Conservation (phyloP, 345 rosid genomes). For the Lenwebbia sp. region DNA sequence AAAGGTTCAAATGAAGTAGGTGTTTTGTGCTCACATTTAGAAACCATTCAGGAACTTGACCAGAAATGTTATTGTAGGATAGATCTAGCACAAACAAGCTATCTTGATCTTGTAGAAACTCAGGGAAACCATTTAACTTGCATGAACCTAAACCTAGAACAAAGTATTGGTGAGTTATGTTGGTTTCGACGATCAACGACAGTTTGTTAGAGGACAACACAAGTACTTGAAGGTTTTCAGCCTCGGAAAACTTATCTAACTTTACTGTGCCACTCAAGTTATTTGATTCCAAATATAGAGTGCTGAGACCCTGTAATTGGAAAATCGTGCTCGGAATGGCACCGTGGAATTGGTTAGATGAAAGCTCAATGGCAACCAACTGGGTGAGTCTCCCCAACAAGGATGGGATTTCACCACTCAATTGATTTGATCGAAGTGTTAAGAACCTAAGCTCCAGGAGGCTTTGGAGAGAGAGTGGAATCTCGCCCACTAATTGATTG, state of each 20-base stretch:
- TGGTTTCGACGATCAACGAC: neutral
- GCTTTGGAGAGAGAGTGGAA: neutral
- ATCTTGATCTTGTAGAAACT: constrained; percentile 1
- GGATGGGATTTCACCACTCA: constrained; percentile 5
- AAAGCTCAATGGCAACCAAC: neutral
- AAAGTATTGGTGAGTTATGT: neutral
- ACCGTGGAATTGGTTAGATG: neutral
- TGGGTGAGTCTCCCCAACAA: neutral
- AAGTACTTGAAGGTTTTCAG: neutral
- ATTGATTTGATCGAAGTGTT: neutral
- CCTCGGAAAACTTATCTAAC: neutral
- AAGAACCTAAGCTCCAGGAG: neutral
- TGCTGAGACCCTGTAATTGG: neutral
- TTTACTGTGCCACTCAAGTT: neutral
- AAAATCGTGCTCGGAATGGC: neutral
- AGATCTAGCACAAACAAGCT: neutral
- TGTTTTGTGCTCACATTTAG: neutral
- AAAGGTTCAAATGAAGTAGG: neutral
- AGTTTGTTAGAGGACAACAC: neutral
- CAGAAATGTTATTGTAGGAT: constrained; percentile 1
- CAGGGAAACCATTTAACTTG: constrained; percentile 1
- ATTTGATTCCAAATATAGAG: neutral
- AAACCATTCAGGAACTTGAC: constrained; percentile 3
- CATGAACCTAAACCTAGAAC: constrained; percentile 2
- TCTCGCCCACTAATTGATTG: neutral